Evolutionary conservation across 768 basidiomycete species (phyloP).

Genomic region (Tubosaeta sp.): DNA sequence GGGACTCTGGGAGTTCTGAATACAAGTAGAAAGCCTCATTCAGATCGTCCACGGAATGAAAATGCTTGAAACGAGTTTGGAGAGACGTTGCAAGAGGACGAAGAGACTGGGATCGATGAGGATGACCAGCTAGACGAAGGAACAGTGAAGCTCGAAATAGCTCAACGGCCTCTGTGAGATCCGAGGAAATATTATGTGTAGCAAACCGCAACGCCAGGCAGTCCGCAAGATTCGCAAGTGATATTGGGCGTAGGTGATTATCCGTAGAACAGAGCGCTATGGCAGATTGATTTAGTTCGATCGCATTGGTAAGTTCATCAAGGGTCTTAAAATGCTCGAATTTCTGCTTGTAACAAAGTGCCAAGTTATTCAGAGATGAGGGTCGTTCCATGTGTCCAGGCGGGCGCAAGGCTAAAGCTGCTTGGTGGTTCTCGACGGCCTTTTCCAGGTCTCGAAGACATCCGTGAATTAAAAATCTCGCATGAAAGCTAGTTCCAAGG

Average conservation of each 20-base stretch:
- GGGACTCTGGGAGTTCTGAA: neutral
- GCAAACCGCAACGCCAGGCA: neutral
- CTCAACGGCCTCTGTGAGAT: neutral
- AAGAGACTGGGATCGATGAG: neutral
- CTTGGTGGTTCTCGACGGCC: neutral
- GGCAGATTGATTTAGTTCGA: neutral
- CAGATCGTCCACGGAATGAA: slow-evolving; percentile 3
- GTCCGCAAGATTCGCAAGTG: neutral
- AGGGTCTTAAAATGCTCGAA: neutral
- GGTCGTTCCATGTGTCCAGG: neutral
- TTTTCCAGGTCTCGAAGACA: neutral
- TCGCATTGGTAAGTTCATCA: neutral
- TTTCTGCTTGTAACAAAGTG: neutral
- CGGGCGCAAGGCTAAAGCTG: neutral
- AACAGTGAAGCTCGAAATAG: neutral
- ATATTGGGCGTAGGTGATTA: neutral
- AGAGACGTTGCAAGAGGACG: slow-evolving; percentile 7
- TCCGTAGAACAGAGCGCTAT: neutral
- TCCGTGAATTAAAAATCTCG: neutral
- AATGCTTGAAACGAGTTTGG: slow-evolving; percentile 8
- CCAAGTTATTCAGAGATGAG: neutral
- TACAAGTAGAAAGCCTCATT: slow-evolving; percentile 4
- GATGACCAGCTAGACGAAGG: neutral
- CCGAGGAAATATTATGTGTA: neutral
- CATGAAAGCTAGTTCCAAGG: neutral